Conservation (phyloP, 495 filamentous ascomycete genomes). For the Aspergillus nidulans region DNA sequence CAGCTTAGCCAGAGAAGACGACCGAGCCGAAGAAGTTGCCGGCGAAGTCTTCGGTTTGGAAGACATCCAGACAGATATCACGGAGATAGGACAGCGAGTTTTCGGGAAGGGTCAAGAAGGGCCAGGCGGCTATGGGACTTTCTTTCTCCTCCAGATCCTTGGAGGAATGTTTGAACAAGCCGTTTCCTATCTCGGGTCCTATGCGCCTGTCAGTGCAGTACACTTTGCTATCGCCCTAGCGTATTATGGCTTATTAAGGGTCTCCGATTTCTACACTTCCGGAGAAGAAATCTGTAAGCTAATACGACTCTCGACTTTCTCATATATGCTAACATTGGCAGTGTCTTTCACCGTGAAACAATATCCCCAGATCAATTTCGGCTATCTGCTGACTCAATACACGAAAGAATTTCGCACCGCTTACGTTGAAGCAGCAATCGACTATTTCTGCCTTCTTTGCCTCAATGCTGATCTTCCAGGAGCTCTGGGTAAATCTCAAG, state of each 20-base stretch:
- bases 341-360: slow-evolving; percentile 69
- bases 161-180: slow-evolving; percentile 95
- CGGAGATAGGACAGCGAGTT: slow-evolving; percentile 82
- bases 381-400: slow-evolving; percentile 87
- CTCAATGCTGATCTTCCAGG: slow-evolving; percentile 82
- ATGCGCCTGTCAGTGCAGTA: slow-evolving; percentile 85
- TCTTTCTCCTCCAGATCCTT: slow-evolving; percentile 85
- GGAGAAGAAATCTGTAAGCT: slow-evolving; percentile 66
- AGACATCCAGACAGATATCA: slow-evolving; percentile 78
- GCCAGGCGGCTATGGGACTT: slow-evolving; percentile 77
- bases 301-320: slow-evolving; percentile 1
- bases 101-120: slow-evolving; percentile 70
- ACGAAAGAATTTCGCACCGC: slow-evolving; percentile 91
- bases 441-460: slow-evolving; percentile 90
- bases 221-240: slow-evolving; percentile 89
- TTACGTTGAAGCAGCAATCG: slow-evolving; percentile 78
- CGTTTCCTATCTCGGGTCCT: slow-evolving; percentile 80
- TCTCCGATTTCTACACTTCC: slow-evolving; percentile 65
- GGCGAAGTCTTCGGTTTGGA: slow-evolving; percentile 83
- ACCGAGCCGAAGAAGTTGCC: slow-evolving; percentile 75
- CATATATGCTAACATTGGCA: slow-evolving; percentile 34
- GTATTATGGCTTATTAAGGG: slow-evolving; percentile 87
- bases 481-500: slow-evolving; percentile 68
- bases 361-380: slow-evolving; percentile 89
- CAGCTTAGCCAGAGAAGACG: slow-evolving; percentile 81